phyloP scores from a whole-genome alignment of 1,284 basidiomycete species.

The Somion occarium region DNA sequence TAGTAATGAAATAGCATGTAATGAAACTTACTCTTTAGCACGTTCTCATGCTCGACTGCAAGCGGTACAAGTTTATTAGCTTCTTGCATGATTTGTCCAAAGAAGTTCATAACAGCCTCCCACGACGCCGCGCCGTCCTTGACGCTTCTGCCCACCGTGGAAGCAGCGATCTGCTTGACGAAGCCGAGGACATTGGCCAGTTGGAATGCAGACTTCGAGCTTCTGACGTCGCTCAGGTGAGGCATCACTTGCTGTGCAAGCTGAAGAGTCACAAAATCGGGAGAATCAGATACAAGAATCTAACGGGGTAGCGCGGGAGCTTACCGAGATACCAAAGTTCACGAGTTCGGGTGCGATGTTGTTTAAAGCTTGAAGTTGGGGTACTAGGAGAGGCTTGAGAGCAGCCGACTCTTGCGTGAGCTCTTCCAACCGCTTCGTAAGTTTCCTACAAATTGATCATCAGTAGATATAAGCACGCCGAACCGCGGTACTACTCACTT shows the following conservation, averaged over 20 bases:
- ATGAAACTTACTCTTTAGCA: conserved; percentile 64
- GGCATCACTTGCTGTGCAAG: conserved; percentile 84
- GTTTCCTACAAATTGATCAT: conserved; percentile 53
- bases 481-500: conserved; percentile 50
- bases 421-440: conserved; percentile 80
- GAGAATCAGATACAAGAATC: background rate
- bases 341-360: conserved; percentile 76
- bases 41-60: conserved; percentile 73
- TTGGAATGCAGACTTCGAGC: conserved; percentile 73
- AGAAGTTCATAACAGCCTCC: conserved; percentile 71
- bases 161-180: conserved; percentile 66
- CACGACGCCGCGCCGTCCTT: conserved; percentile 66
- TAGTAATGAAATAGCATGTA: background rate
- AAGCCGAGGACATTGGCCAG: conserved; percentile 66
- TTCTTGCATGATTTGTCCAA: conserved; percentile 68
- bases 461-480: background rate
- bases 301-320: conserved; percentile 19
- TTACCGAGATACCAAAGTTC: conserved; percentile 84
- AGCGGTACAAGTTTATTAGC: conserved; percentile 65
- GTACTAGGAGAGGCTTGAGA: conserved; percentile 64
- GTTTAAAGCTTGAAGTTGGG: conserved; percentile 68
- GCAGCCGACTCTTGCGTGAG: conserved; percentile 68
- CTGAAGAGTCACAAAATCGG: conserved; percentile 31
- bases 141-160: conserved; percentile 66
- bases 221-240: conserved; percentile 72